Evolutionary conservation across 345 rosid genomes (phyloP), one percentile per base, ranked within the genome.

Genomic region (Gossypium sturtianum): DNA sequence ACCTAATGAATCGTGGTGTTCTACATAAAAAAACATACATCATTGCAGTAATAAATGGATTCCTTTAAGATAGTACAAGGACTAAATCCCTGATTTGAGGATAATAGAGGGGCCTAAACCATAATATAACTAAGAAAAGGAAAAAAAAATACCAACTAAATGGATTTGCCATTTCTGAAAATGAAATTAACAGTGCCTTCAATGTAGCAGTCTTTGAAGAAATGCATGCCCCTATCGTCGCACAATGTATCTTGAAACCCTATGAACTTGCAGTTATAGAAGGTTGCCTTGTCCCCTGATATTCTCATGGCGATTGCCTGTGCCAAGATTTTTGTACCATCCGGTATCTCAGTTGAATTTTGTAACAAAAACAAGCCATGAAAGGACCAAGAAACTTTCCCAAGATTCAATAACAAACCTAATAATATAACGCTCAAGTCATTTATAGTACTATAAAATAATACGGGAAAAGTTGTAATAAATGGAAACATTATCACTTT

Each of bases 161-260:
- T 38, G 44, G 94, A 88, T 48, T 81, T 88, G 7, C 89, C 93
- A 34, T 85, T 78, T 75, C 98, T 91, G 29, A 89, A 93, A 76
- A 93, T 86, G 87, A 83, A 90, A 82, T 93, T 97, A 25, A 86
- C 86, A 2, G 91, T 90, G 52, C 97, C 98, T 85, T 90, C 85
- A 19, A 90, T 75, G 82, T 83, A 84, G 72, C 93, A 89, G 19
- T 88, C 82, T 76, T 87, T 89, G 79, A 83, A 90, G 86, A 93
- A 88, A 84, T 90, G 98, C 68, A 76, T 72, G 57, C 98, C 97
- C 19, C 22, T 75, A 34, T 89, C 89, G 58, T 93, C 94, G 22
- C 93, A 90, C 7, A 88, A 2, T 1, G 96, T 87, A 78, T 90
- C 94, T 72, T 93, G 93, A 74, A 79, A 93, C 5, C 97, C 93